Evolutionary conservation across 1,139 yeast species (phyloP), one percentile per base, ranked within the genome.

Genomic region (Debaryomycetaceae sp.): DNA sequence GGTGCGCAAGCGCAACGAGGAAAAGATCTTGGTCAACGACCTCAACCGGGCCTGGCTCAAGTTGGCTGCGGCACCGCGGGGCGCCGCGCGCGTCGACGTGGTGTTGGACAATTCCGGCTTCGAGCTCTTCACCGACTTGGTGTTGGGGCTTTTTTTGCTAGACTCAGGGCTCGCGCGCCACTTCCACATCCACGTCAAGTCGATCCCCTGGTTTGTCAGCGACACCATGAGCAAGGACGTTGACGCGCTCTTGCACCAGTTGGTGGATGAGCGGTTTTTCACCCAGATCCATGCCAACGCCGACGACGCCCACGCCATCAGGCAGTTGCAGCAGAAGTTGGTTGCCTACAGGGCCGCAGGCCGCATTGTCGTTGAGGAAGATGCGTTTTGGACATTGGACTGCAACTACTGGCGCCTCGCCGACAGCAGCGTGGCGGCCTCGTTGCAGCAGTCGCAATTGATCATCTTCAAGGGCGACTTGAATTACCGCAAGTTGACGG

Each of bases 141-240:
- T 83, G 31, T 68, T 89, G 35, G 71, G 83, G 1, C 61, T 86
- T 33, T 88, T 86, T 54, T 59, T 88, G 35, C 65, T 93, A 27
- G 95, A 89, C 46, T 61, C 86, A 12, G 70, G 73, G 16, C 55
- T 89, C 24, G 79, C 77, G 12, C 58, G 65, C 16, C 62, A 71
- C 32, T 75, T 91, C 38, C 81, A 78, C 17, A 66, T 93, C 42
- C 98, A 93, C 56, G 88, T 95, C 43, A 91, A 91, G 58, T 76
- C 78, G 36, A 72, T 86, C 40, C 97, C 98, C 24, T 91, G 97
- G 95, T 89, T 91, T 79, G 98, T 91, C 14, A 84, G 96, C 46
- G 99, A 91, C 54, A 93, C 93, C 10, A 78, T 88, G 75, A 75
- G 85, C 16, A 78, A 79, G 44, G 99, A 91, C 56, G 76, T 85